Conservation (phyloP, 768 basidiomycete genomes). For the Tylopilus cervinicoccineus region DNA sequence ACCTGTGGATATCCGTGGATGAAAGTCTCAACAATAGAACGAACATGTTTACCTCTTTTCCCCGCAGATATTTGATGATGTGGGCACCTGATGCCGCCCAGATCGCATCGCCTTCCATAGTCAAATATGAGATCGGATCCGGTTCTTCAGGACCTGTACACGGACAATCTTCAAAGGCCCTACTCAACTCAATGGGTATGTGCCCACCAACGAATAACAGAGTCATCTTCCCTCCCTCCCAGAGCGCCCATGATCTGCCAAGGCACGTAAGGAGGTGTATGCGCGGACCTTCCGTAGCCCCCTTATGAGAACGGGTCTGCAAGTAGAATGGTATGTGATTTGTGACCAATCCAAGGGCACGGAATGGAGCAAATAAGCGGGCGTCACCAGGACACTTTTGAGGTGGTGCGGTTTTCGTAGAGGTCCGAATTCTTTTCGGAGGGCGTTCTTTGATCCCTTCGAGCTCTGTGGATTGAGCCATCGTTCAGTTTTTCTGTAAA, state of each 20-base stretch:
- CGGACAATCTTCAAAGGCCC: conserved; percentile 1
- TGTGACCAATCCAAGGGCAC: conserved; percentile 92
- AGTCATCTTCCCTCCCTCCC: conserved; percentile 93
- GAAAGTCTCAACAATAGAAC: background rate
- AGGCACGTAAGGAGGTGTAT: conserved; percentile 84
- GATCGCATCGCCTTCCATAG: conserved; percentile 81
- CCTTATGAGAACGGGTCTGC: conserved; percentile 81
- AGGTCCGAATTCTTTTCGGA: conserved; percentile 23
- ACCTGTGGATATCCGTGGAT: conserved; percentile 34
- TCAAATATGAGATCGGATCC: conserved; percentile 68
- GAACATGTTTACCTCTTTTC: conserved; percentile 65
- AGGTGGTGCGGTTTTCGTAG: background rate
- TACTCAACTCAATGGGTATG: background rate
- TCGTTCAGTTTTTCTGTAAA: conserved; percentile 5
- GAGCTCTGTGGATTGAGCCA: conserved; percentile 19
- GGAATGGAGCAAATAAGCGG: conserved; percentile 84
- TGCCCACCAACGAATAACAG: conserved; percentile 88
- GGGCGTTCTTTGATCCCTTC: conserved; percentile 17
- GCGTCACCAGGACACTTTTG: conserved; percentile 17
- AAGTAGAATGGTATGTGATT: conserved; percentile 87
- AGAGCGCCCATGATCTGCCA: conserved; percentile 89
- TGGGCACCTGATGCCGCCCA: conserved; percentile 72
- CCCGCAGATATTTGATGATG: conserved; percentile 77
- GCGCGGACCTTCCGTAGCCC: conserved; percentile 77
- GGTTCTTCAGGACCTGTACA: conserved; percentile 75